Evolutionary conservation across 306 rosid species (phyloP).

Genomic region (Cucurbita pepo): DNA sequence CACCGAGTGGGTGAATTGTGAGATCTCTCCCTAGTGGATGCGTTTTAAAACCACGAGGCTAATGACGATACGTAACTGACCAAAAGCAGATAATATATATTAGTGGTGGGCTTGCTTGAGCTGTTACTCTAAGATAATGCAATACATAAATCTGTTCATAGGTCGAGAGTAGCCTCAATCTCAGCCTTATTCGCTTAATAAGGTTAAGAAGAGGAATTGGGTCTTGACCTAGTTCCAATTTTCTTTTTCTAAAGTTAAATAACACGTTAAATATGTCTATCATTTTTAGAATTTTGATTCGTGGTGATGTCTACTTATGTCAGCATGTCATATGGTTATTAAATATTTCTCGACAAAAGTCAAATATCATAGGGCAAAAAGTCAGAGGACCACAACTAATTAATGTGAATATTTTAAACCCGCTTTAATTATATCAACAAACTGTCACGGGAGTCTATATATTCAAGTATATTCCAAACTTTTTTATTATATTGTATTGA

Average conservation of each 20-base stretch:
- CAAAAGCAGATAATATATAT: no score
- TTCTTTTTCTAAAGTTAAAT: background rate
- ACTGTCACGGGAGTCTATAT: background rate
- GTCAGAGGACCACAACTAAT: background rate
- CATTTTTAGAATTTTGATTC: background rate
- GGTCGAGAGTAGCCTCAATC: no score
- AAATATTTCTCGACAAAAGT: background rate
- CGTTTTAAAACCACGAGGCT: no score
- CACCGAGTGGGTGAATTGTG: no score
- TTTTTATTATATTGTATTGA: background rate
- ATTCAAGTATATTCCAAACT: no score
- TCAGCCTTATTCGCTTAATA: background rate
- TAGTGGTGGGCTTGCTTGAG: no score
- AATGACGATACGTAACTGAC: no score
- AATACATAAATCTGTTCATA: no score
- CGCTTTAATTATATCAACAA: background rate
- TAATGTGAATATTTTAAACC: background rate
- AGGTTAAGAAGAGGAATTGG: no score
- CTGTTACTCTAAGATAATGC: no score
- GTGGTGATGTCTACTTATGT: background rate
- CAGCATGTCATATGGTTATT: background rate
- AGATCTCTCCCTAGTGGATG: no score
- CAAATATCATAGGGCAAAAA: background rate
- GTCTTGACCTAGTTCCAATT: no score
- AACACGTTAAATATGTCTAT: background rate